A percentile compares a stretch with the other conserved stretches of the same genome.
Conservation (phyloP, 2,329 filamentous ascomycete genomes). For the Calonectria montana region DNA sequence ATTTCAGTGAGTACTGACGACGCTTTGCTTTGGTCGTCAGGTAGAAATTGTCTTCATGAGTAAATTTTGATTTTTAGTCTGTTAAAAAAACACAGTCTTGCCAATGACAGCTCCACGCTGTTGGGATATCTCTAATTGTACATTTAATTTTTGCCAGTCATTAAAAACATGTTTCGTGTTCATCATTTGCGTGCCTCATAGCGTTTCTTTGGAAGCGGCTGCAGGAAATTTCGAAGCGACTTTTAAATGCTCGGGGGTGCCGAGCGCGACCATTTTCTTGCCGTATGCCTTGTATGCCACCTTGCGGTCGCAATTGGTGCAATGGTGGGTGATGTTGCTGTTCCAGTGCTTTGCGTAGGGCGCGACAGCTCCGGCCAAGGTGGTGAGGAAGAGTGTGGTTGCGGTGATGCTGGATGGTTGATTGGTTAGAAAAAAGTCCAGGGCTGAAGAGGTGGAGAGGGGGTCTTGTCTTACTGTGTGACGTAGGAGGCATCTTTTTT, state of each 20-base stretch:
- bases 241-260: slow-evolving; percentile 37
- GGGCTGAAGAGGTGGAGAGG: neutral
- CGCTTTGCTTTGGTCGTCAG: too few relatives aligned
- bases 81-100: neutral
- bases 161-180: neutral
- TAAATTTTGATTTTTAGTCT: neutral
- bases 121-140: slow-evolving; percentile 2
- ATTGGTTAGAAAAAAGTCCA: neutral
- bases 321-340: slow-evolving; percentile 35
- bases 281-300: slow-evolving; percentile 31
- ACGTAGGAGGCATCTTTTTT: slow-evolving; percentile 34
- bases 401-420: slow-evolving; percentile 27
- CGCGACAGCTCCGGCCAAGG: slow-evolving; percentile 32
- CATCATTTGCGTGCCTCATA: neutral
- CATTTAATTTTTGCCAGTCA: neutral
- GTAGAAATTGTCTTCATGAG: neutral
- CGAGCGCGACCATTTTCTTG: slow-evolving; percentile 28
- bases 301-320: slow-evolving; percentile 37
- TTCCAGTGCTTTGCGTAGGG: slow-evolving; percentile 36
- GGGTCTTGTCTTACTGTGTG: slow-evolving; percentile 33
- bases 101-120: neutral
- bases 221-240: neutral
- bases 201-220: neutral
- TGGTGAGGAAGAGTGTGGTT: slow-evolving; percentile 34
- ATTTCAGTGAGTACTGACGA: too few relatives aligned